Base-by-base conservation (phyloP, 2,329 filamentous ascomycete genomes). In the Pseudogymnoascus sp. region DNA sequence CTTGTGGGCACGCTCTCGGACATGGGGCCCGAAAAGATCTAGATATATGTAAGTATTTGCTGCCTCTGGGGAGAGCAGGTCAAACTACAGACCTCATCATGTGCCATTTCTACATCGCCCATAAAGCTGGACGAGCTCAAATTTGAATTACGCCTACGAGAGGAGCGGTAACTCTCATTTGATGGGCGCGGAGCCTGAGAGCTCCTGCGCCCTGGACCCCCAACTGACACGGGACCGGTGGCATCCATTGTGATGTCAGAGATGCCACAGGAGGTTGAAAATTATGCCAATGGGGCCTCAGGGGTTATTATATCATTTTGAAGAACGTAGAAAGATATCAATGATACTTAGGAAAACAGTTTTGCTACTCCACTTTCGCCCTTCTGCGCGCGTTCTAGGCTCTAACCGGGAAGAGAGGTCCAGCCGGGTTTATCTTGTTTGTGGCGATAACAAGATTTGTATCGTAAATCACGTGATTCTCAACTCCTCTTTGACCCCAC, bases 81-180 rank as follows among this genome's bases (percentile, higher is more conserved):
- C 9, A 57, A 57, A 59, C 58, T 57, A 37, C 22, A 39, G 58
- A 94, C 90, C 83, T 97, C 93, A 72, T 96, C 90, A 59, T 95
- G 91, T 18, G 94, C 93, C 94, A 99, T 97, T 73, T 97, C 93
- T n/a, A 97, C 92, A 74, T 96, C 91, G 67, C 91, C 91, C 68
- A 96, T 87, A 67, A 97, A 87, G 74, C 90, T 96, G 35, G 86
- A 80, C 74, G 81, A 85, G 75, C 88, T 91, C 68, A 85, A 79
- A 69, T 90, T 90, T 59, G 86, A 88, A 66, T 80, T 79, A 61
- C 87, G 79, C 60, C 86, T 79, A 73, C 90, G 90, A 64, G 89
- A 38, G 57, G 57, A 58, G 57, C 20, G 41, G 34, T 59, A 65
- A 65, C 65, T 69, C 67, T 66, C 67, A 71, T 66, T 74, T 59